These are phyloP conservation scores for Penicillium freii DNA, from an alignment of 2,329 filamentous ascomycete species.

Conservation along the genomic window DNA sequence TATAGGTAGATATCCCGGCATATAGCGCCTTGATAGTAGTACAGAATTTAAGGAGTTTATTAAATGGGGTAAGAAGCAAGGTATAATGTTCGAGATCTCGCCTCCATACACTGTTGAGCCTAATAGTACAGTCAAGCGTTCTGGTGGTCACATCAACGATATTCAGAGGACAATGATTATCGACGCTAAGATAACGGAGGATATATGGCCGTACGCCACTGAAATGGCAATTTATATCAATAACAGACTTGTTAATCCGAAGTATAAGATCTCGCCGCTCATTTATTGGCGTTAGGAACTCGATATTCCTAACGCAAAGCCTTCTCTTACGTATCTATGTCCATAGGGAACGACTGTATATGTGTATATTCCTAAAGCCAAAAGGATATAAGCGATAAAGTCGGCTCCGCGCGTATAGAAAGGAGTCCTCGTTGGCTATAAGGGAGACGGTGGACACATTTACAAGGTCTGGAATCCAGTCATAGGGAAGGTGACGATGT, in stretches of 20 bases:
- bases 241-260: not conserved
- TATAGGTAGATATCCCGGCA: not conserved
- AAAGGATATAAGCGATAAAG: not conserved
- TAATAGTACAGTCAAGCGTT: not conserved
- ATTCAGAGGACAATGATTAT: not conserved
- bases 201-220: not conserved
- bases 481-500: not conserved
- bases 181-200: not conserved
- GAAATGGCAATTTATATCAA: not conserved
- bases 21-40: not conserved
- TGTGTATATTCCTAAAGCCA: no score
- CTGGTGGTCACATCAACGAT: not conserved
- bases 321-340: not conserved
- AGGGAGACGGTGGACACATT: not conserved
- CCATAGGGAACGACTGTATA: not conserved
- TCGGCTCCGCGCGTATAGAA: not conserved
- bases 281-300: not conserved
- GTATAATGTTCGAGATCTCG: not conserved
- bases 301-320: not conserved
- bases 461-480: not conserved
- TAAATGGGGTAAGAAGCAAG: not conserved
- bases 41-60: not conserved
- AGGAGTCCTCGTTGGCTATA: not conserved
- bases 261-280: not conserved
- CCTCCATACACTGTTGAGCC: not conserved